Percentiles rank a stretch among this genome's conserved stretches.
Conservation (phyloP, 176 grass and related monocot species). For the Areca catechu region DNA sequence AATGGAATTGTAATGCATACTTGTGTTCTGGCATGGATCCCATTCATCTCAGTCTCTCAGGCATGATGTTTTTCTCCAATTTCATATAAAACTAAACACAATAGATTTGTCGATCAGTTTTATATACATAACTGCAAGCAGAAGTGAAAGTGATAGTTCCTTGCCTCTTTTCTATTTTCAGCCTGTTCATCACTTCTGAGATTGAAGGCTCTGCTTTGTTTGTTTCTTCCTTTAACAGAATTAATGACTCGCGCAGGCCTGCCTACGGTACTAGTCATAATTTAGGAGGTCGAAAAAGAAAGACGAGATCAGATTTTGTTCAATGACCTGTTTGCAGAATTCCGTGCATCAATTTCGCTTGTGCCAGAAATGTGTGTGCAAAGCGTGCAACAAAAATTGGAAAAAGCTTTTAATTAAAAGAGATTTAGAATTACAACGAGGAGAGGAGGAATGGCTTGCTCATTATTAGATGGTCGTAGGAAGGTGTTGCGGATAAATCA, state of each 20-base stretch:
- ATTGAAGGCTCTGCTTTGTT: conserved; percentile 4
- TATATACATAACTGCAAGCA: too few relatives aligned
- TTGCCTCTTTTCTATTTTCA: conserved; percentile 23
- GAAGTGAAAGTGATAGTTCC: neutral
- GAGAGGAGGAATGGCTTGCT: too few relatives aligned
- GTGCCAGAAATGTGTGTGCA: conserved; percentile 5
- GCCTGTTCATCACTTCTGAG: conserved; percentile 21
- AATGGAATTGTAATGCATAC: neutral
- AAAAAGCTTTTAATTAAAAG: too few relatives aligned
- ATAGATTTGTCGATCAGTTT: too few relatives aligned
- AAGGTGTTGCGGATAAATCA: too few relatives aligned
- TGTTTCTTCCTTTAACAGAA: conserved; percentile 5
- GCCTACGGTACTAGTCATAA: neutral
- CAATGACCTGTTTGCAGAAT: conserved; percentile 6
- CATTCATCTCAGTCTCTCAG: conserved; percentile 20
- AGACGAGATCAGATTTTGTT: neutral
- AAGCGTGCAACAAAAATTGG: too few relatives aligned
- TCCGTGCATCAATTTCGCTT: neutral
- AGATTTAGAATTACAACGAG: too few relatives aligned
- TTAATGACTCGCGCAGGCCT: neutral
- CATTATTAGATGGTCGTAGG: too few relatives aligned
- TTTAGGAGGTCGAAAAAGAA: neutral
- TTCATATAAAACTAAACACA: conserved; percentile 17
- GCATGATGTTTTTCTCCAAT: conserved; percentile 20
- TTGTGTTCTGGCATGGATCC: conserved; percentile 22